Conservation (phyloP, 345 rosid species). For the Pugionium dolabratum region DNA sequence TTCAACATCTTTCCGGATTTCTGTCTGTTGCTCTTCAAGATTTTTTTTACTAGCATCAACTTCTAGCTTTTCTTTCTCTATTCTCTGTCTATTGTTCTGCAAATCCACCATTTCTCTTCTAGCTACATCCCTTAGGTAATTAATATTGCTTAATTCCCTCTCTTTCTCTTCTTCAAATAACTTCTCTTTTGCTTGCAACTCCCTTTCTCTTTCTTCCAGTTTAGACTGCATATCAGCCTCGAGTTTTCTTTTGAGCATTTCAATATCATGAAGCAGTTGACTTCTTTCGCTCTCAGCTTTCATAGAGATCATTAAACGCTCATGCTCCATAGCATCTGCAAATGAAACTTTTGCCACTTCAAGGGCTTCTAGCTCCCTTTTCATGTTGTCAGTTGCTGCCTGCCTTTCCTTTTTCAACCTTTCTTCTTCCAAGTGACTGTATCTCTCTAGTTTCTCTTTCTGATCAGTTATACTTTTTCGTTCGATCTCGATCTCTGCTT, state of each 20-base stretch:
- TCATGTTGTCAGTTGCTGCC: slow-evolving; percentile 49
- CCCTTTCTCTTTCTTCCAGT: slow-evolving; percentile 64
- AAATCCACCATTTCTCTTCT: slow-evolving; percentile 85
- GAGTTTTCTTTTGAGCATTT: slow-evolving; percentile 63
- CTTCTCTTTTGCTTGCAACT: slow-evolving; percentile 57
- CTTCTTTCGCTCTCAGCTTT: slow-evolving; percentile 75
- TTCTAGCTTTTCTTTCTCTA: slow-evolving; percentile 69
- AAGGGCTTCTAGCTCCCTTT: slow-evolving; percentile 69
- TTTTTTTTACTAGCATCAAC: slow-evolving; percentile 62
- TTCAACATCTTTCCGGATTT: slow-evolving; percentile 79
- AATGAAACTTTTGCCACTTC: slow-evolving; percentile 69
- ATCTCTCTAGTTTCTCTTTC: slow-evolving; percentile 67
- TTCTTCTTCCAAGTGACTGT: slow-evolving; percentile 66
- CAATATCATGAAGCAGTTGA: slow-evolving; percentile 70
- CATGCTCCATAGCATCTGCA: slow-evolving; percentile 73
- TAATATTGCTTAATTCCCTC: slow-evolving; percentile 69
- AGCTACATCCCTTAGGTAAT: slow-evolving; percentile 72
- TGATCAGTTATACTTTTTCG: slow-evolving; percentile 50
- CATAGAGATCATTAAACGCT: slow-evolving; percentile 53
- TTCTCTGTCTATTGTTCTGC: slow-evolving; percentile 61
- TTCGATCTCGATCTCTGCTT: slow-evolving; percentile 57
- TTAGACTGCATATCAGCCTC: slow-evolving; percentile 67
- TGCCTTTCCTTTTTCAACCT: slow-evolving; percentile 63
- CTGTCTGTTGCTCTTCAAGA: slow-evolving; percentile 81
- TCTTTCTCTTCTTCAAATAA: slow-evolving; percentile 81